These are phyloP conservation scores for Botrytis porri DNA, from an alignment of 2,329 filamentous ascomycete species.

Conservation along the genomic window DNA sequence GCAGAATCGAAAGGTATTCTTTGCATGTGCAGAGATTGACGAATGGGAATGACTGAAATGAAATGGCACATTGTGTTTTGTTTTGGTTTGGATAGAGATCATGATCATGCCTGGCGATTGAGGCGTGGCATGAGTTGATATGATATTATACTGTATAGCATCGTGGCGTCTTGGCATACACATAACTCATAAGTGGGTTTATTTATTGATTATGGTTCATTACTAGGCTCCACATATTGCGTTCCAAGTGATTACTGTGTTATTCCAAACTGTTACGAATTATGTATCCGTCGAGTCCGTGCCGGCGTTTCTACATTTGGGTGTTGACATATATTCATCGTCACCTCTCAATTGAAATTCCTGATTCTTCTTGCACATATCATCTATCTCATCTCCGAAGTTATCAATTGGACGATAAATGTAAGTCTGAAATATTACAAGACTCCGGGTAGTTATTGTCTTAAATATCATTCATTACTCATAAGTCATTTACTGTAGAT, in stretches of 20 bases:
- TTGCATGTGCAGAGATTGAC: not conserved
- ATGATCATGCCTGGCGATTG: not conserved
- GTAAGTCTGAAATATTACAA: not conserved
- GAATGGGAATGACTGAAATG: conserved; percentile 1
- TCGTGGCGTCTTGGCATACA: conserved; percentile 9
- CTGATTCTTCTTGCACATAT: not conserved
- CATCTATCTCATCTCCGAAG: not conserved
- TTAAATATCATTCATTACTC: not conserved
- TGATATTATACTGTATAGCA: conserved; percentile 11
- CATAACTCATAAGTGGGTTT: not conserved
- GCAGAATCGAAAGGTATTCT: not conserved
- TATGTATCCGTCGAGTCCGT: not conserved
- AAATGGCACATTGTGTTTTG: not conserved
- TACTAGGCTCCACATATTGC: not conserved
- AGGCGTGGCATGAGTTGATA: not conserved
- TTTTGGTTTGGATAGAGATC: conserved; percentile 12
- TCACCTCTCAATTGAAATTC: no score
- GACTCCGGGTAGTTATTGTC: not conserved
- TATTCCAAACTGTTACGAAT: not conserved
- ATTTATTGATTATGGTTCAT: not conserved
- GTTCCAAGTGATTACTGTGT: not conserved
- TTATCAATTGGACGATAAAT: not conserved
- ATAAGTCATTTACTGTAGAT: not conserved
- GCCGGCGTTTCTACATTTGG: no score
- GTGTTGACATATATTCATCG: no score